Percentiles rank a stretch among this genome's conserved stretches.
These are phyloP conservation scores for Fusarium transvaalense DNA, from an alignment of 2,329 filamentous ascomycete species.

Conservation along the genomic window DNA sequence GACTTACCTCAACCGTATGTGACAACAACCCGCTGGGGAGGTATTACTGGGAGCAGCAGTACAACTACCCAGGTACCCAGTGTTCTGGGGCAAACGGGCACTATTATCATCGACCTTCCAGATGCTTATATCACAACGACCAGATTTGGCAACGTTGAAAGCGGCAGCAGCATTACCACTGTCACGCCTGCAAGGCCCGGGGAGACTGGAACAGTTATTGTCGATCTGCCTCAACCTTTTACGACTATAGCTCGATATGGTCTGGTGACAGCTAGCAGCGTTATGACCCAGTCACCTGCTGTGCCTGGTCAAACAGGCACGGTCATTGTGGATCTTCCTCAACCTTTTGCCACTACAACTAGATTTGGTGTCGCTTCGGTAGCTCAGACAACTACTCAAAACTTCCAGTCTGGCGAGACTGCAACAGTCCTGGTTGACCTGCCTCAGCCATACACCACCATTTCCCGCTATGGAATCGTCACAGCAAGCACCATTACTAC, in stretches of 20 bases:
- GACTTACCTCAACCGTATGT: background rate
- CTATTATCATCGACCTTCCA: background rate
- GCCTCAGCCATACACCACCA: background rate
- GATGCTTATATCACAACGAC: background rate
- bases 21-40: conserved; percentile 1
- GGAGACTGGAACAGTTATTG: background rate
- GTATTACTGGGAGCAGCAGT: background rate
- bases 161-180: background rate
- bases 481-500: background rate
- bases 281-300: background rate
- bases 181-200: background rate
- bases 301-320: background rate
- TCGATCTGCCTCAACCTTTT: background rate
- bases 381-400: background rate
- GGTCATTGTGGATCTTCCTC: background rate
- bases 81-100: background rate
- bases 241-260: background rate
- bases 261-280: background rate
- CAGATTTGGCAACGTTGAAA: background rate
- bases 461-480: background rate
- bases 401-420: background rate
- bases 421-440: background rate
- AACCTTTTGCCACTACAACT: background rate
- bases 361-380: background rate
- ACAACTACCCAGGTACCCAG: background rate